Base-by-base conservation (phyloP, 257 asterid genomes). In the Solanum pinnatisectum region DNA sequence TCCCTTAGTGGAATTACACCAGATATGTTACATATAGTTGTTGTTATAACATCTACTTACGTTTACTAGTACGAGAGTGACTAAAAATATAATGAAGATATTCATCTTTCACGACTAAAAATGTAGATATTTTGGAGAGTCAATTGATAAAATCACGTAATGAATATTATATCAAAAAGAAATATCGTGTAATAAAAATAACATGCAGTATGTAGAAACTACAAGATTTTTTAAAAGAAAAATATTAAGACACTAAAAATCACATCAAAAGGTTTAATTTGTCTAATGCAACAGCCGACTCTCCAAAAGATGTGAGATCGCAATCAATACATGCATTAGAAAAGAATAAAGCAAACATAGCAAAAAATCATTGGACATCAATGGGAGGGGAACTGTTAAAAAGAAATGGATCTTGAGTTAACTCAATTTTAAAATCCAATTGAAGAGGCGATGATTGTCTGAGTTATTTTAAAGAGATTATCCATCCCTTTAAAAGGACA, bases 1-100 rank as follows among this genome's bases (percentile, higher is more conserved):
- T 23, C 0, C 12, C 9, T 23, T 22, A 1, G 68, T 65, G 4
- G 16, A 25, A 25, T 25, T 65, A 65, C 4, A 25, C 2, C 2
- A 6, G 0, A 0, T 30, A 27, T 68, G 1, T 14, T 30, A 6
- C 3, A 1, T 10, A 10, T 68, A 3, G 9, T 10, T 67, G 2
- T 6, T 40, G 56, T 37, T 42, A 14, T 78, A 42, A 42, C 4
- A 42, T n/a, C 60, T n/a, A 14, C 4, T 42, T 6, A 6, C 4
- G 1, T 52, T 52, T 6, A 52, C 9, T 18, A 25, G 39, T 9
- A 44, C 3, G 16, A 44, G 25, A 15, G 23, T 44, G 84, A 77
- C 22, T 40, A 39, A 77, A 77, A 71, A 3, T 71, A 37, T 16
- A 32, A 13, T 44, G 52, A 44, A 44, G 25, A 33, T 71, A 71